A percentile compares a stretch with the other conserved stretches of the same genome.
These are phyloP conservation scores for Acer saccharum DNA, from an alignment of 345 rosid genomes.

Conservation along the genomic window DNA sequence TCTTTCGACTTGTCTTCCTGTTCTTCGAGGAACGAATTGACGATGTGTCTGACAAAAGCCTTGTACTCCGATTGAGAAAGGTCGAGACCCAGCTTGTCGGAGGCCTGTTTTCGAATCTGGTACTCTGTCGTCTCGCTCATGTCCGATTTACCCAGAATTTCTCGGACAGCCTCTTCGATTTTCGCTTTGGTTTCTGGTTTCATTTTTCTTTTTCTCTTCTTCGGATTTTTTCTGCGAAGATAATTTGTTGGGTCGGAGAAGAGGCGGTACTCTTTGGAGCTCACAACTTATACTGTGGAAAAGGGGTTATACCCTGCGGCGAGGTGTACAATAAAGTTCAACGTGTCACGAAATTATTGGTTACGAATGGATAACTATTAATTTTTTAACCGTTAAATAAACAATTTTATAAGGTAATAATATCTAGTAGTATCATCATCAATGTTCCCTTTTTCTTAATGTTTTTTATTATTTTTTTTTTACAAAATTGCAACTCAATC, in stretches of 20 bases:
- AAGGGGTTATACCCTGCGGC: not conserved
- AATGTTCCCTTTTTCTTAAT: too few relatives aligned
- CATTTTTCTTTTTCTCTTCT: conserved; percentile 31
- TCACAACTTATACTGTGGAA: not conserved
- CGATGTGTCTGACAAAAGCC: conserved; percentile 57
- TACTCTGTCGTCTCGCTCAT: conserved; percentile 68
- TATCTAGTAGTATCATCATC: too few relatives aligned
- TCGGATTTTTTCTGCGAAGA: too few relatives aligned
- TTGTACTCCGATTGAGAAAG: conserved; percentile 69
- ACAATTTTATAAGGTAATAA: too few relatives aligned
- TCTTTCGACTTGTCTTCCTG: conserved; percentile 48
- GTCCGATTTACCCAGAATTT: conserved; percentile 71
- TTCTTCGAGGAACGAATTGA: conserved; percentile 68
- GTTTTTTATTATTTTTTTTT: too few relatives aligned
- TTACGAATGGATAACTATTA: not conserved
- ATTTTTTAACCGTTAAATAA: too few relatives aligned
- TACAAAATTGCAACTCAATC: too few relatives aligned
- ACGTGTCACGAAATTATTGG: not conserved
- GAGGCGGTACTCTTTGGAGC: not conserved
- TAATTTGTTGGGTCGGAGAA: not conserved
- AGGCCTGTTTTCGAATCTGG: conserved; percentile 72
- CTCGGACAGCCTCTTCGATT: conserved; percentile 58
- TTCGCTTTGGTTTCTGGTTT: conserved; percentile 47
- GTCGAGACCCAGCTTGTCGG: conserved; percentile 63
- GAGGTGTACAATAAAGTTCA: not conserved